Evolutionary conservation across 768 basidiomycete species (phyloP).

Genomic region (Collybia mongolica): DNA sequence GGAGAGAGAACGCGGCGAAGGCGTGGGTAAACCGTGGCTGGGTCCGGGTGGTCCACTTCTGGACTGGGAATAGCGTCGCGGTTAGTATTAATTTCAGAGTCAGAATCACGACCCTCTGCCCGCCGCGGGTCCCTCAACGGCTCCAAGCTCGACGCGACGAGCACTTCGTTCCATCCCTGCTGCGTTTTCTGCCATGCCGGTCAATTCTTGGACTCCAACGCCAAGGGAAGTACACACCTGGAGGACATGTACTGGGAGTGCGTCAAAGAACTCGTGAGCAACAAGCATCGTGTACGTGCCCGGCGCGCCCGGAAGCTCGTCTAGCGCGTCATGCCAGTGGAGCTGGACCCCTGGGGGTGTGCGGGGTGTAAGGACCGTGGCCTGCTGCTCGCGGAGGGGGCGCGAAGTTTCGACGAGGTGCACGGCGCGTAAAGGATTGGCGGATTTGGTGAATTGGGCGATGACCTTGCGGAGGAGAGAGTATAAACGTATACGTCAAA

Average conservation of each 20-base stretch:
- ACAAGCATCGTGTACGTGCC: conserved; percentile 77
- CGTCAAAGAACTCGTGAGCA: conserved; percentile 98
- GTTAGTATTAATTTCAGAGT: neutral
- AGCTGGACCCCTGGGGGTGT: conserved; percentile 35
- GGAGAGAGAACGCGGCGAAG: conserved; percentile 70
- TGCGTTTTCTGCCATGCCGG: conserved; percentile 57
- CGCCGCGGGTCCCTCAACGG: conserved; percentile 14
- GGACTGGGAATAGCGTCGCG: no score
- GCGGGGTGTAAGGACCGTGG: conserved; percentile 40
- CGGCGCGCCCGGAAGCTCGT: conserved; percentile 51
- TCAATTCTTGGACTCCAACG: neutral
- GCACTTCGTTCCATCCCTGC: conserved; percentile 84
- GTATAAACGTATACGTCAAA: no score
- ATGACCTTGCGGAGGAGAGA: conserved; percentile 53
- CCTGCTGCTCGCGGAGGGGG: conserved; percentile 64
- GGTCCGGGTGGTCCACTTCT: no score
- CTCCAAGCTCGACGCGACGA: conserved; percentile 51
- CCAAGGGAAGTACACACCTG: conserved; percentile 49
- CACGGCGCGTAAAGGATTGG: conserved; percentile 43
- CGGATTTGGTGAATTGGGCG: conserved; percentile 39
- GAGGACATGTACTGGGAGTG: conserved; percentile 87
- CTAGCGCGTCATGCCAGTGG: conserved; percentile 73
- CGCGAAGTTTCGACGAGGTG: conserved; percentile 83
- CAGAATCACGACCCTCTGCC: neutral
- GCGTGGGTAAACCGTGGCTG: conserved; percentile 24